Percentiles rank a stretch among this genome's conserved stretches.
These are phyloP conservation scores for Cladophialophora immunda DNA, from an alignment of 2,329 filamentous ascomycete genomes.

Conservation along the genomic window DNA sequence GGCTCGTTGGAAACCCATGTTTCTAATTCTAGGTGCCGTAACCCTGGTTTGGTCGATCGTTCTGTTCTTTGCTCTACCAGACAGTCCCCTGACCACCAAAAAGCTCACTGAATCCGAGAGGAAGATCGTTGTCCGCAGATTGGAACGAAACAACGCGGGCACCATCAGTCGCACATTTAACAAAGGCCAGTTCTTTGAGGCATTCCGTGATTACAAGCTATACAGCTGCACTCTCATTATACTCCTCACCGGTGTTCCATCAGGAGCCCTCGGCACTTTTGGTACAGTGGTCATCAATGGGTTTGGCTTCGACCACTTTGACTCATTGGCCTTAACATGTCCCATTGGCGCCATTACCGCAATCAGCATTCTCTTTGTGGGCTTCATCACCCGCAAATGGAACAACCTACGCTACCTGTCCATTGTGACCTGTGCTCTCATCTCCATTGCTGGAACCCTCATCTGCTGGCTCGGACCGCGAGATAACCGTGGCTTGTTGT, in stretches of 20 bases:
- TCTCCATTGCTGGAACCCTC: conserved; percentile 53
- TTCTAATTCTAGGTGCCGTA: conserved; percentile 56
- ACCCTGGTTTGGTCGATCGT: conserved; percentile 5
- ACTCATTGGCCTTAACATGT: conserved; percentile 70
- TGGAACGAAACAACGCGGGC: conserved; percentile 70
- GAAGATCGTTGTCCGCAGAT: conserved; percentile 69
- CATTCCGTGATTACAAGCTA: conserved; percentile 20
- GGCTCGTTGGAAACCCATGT: conserved; percentile 64
- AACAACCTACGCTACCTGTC: conserved; percentile 45
- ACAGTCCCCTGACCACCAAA: conserved; percentile 60
- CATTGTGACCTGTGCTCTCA: conserved; percentile 51
- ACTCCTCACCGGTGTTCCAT: conserved; percentile 11
- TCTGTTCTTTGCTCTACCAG: conserved; percentile 54
- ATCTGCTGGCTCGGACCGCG: conserved; percentile 56
- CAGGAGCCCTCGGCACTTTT: conserved; percentile 58
- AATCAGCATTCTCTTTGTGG: conserved; percentile 52
- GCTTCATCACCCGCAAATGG: conserved; percentile 48
- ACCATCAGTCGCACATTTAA: conserved; percentile 41
- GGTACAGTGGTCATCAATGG: conserved; percentile 75
- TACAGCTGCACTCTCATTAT: conserved; percentile 17
- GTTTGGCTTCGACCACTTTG: conserved; percentile 70
- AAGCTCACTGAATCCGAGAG: conserved; percentile 70
- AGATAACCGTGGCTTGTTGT: conserved; percentile 52
- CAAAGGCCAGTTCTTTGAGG: conserved; percentile 31
- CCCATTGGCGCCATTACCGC: conserved; percentile 50